Evolutionary conservation across 352 stramenopile species (phyloP).

Genomic region (Phytopythium oedochilum): DNA sequence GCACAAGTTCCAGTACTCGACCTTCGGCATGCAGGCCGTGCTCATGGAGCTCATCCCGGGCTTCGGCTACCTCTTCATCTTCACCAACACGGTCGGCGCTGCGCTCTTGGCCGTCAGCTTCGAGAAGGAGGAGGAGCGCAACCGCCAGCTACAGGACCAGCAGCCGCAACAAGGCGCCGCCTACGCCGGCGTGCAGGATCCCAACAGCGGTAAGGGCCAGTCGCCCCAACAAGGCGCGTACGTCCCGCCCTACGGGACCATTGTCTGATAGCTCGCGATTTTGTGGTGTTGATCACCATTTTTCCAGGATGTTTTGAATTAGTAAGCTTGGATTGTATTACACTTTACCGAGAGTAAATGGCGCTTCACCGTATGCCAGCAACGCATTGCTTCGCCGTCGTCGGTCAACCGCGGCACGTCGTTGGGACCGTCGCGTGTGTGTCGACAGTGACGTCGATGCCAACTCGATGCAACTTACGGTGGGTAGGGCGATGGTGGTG

Average conservation of each 20-base stretch:
- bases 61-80: slow-evolving; percentile 46
- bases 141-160: slow-evolving; percentile 12
- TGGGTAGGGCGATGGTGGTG: too few species aligned
- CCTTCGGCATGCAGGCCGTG: slow-evolving; percentile 52
- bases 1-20: slow-evolving; percentile 32
- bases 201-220: neutral
- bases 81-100: slow-evolving; percentile 55
- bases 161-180: neutral
- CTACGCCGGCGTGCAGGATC: neutral
- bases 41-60: slow-evolving; percentile 52
- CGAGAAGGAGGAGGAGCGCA: slow-evolving; percentile 30
- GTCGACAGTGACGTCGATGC: too few species aligned
- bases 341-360: too few species aligned
- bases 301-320: too few species aligned
- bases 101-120: slow-evolving; percentile 50
- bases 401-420: too few species aligned
- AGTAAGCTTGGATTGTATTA: too few species aligned
- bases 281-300: too few species aligned
- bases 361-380: too few species aligned
- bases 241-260: neutral
- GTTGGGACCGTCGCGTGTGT: too few species aligned
- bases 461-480: too few species aligned
- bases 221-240: neutral
- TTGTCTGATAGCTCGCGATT: neutral
- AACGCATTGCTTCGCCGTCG: too few species aligned